Base-by-base conservation (phyloP, 163 green algal species). In the Scenedesmus sp. region DNA sequence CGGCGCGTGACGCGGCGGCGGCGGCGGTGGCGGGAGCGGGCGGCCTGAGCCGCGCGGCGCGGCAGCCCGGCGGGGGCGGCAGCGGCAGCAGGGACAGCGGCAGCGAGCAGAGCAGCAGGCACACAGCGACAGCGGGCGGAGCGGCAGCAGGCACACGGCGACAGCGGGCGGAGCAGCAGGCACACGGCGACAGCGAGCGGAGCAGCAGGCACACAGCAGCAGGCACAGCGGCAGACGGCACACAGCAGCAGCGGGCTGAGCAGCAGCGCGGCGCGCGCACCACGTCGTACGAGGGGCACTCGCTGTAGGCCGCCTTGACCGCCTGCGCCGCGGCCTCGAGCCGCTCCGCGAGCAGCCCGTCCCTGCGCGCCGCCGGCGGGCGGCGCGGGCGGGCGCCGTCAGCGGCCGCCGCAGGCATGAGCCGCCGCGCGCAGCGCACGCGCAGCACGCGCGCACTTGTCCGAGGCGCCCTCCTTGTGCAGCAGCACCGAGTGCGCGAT, bases 281-380 rank as follows among this genome's bases (percentile, higher is more conserved):
- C 83, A 87, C 81, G 70, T 98, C 93, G 76, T 94, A 98, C 1
- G 84, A 92, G 20, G 96, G 96, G 84, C 94, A 97, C 86, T 97
- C 90, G 72, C 86, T 94, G 90, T 95, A 98, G 3, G 89, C 93
- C 64, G 90, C 69, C 89, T 98, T 98, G 29, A 98, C 91, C 4
- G 80, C 58, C 74, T 94, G 85, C 2, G 89, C 80, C 13, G 91
- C 92, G 33, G 63, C 56, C 83, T 96, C 93, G 79, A 98, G 84
- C n/a, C 65, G 57, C 20, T 90, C 85, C 17, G 94, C 94, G 42
- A 98, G 86, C 51, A 20, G 66, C 15, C 72, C 70, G 42, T 74
- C 74, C 69, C 69, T 72, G 39, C 4, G n/a, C 3, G 56, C 18
- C 24, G 20, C 3, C n/a, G 51, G 39, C 7, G n/a, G n/a, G n/a